A percentile compares a stretch with the other conserved stretches of the same genome.
Conservation (phyloP, 495 filamentous ascomycete species). For the Talaromyces wortmannii region DNA sequence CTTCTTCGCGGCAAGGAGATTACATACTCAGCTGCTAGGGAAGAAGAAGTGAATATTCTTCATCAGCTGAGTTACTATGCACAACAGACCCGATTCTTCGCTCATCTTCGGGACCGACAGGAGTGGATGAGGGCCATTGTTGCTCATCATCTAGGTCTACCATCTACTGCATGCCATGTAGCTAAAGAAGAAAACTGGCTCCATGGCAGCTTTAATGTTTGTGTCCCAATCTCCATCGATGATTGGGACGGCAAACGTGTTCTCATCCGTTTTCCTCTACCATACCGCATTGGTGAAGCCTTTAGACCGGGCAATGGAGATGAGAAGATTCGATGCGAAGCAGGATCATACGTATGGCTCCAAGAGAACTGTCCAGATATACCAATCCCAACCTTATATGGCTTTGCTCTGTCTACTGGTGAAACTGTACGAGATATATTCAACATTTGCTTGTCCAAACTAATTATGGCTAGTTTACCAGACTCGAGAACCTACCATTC, state of each 20-base stretch:
- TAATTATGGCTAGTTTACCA: constrained; percentile 12
- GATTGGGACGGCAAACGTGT: constrained; percentile 15
- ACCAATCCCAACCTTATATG: constrained; percentile 22
- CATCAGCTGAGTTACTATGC: constrained; percentile 10
- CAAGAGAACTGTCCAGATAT: constrained; percentile 11
- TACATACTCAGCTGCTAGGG: constrained; percentile 11
- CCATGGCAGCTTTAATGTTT: constrained; percentile 31
- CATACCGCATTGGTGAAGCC: constrained; percentile 25
- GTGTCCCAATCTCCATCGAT: constrained; percentile 19
- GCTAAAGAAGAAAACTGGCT: constrained; percentile 18
- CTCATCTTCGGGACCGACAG: constrained; percentile 4
- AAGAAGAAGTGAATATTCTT: constrained; percentile 13
- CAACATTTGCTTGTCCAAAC: neutral
- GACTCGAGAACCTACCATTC: constrained; percentile 15
- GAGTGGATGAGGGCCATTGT: constrained; percentile 17
- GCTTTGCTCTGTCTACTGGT: constrained; percentile 24
- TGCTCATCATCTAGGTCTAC: constrained; percentile 18
- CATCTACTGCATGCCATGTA: constrained; percentile 10
- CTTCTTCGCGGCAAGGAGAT: constrained; percentile 10
- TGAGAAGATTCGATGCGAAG: constrained; percentile 30
- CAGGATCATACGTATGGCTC: constrained; percentile 22
- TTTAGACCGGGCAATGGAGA: constrained; percentile 25
- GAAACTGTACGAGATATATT: constrained; percentile 12
- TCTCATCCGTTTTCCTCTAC: constrained; percentile 28
- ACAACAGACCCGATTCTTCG: constrained; percentile 13